These are phyloP conservation scores for Kwoniella dendrophila DNA, from an alignment of 768 basidiomycete species.

Conservation along the genomic window DNA sequence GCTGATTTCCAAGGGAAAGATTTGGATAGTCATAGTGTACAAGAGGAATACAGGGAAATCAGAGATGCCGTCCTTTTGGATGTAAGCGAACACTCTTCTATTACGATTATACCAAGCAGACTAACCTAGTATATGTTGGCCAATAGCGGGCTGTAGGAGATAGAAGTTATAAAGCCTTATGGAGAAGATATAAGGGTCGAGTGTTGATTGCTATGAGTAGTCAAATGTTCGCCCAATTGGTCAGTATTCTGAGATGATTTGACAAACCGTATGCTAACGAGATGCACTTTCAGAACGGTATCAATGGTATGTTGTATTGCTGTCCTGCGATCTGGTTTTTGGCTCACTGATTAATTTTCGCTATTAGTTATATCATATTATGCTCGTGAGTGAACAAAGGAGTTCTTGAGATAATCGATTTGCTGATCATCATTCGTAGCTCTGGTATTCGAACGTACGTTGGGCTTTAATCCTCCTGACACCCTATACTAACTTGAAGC, in stretches of 20 bases:
- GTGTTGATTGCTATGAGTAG: conserved; percentile 93
- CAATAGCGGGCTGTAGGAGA: conserved; percentile 72
- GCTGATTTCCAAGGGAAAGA: conserved; percentile 86
- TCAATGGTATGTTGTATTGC: conserved; percentile 63
- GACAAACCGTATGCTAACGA: background rate
- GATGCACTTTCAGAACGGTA: conserved; percentile 75
- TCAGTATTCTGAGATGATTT: conserved; percentile 61
- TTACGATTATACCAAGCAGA: background rate
- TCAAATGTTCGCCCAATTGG: conserved; percentile 92
- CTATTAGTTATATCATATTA: conserved; percentile 87
- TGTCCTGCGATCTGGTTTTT: background rate
- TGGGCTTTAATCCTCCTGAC: too few species aligned
- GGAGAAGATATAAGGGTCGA: conserved; percentile 80
- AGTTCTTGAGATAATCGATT: background rate
- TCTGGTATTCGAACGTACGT: conserved; percentile 85
- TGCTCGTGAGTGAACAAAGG: conserved; percentile 67
- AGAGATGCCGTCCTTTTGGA: conserved; percentile 63
- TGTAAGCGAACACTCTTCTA: conserved; percentile 40
- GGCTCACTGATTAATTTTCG: background rate
- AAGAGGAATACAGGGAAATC: conserved; percentile 86
- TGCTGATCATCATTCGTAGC: conserved; percentile 21
- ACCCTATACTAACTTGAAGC: conserved; percentile 26
- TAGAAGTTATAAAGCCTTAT: conserved; percentile 77
- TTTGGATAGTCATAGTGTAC: conserved; percentile 67
- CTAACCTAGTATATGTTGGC: too few species aligned